phyloP scores from a whole-genome alignment of 1,139 yeast species.

The Debaryomyces sp. region DNA sequence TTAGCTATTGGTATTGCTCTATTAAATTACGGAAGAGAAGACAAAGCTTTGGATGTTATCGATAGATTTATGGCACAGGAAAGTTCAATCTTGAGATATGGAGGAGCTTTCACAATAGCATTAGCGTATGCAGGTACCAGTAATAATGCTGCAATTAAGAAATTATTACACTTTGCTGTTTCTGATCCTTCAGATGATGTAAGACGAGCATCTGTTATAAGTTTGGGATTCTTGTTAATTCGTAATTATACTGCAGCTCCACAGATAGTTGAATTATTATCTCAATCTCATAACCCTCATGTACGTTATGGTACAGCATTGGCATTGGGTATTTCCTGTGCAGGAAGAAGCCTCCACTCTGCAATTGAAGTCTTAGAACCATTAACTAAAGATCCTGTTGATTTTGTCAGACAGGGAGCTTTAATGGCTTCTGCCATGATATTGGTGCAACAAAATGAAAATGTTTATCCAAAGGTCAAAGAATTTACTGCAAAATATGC shows the following conservation, averaged over 20 bases:
- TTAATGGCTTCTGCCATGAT: conserved; percentile 92
- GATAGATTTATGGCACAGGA: conserved; percentile 71
- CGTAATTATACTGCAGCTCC: conserved; percentile 95
- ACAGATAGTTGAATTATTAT: conserved; percentile 86
- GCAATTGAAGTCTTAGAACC: conserved; percentile 95
- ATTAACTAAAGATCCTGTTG: conserved; percentile 90
- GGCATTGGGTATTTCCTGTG: conserved; percentile 97
- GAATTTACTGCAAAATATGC: conserved; percentile 75
- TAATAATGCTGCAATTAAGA: conserved; percentile 81
- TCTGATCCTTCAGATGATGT: conserved; percentile 97
- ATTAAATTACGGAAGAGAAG: conserved; percentile 84
- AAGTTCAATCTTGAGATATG: conserved; percentile 86
- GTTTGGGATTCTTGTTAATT: conserved; percentile 88
- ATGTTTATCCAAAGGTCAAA: conserved; percentile 77
- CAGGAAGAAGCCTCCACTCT: conserved; percentile 86
- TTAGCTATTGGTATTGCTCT: conserved; percentile 88
- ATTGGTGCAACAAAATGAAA: conserved; percentile 90
- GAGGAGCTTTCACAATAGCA: conserved; percentile 93
- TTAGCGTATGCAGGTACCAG: conserved; percentile 98
- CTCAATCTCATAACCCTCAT: conserved; percentile 96
- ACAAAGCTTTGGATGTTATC: conserved; percentile 74
- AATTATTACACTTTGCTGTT: conserved; percentile 88
- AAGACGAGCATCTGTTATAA: conserved; percentile 92
- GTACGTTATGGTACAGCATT: conserved; percentile 98
- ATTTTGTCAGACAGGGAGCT: conserved; percentile 98